Evolutionary conservation across 2,329 filamentous ascomycete species (phyloP), one percentile per base, ranked within the genome.

Genomic region (Aureobasidium pullulans): DNA sequence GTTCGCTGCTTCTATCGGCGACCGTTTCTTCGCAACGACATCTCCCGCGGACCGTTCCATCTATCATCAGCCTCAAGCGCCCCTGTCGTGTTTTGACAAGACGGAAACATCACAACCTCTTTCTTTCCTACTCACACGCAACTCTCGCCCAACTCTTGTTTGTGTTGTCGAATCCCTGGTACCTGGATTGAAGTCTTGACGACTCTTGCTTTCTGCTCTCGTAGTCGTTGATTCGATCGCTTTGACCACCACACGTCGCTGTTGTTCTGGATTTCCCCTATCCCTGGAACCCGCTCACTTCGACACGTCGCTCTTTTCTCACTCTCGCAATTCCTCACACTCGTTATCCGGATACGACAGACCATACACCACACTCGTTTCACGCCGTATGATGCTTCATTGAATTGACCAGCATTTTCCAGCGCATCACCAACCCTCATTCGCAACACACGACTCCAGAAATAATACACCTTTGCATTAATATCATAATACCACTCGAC

Each of bases 281-380:
- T 44, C 31, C 31, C 42, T 44, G 40, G 52, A 56, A 42, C 16
- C n/a, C 36, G 28, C 52, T 36, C 40, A 23, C 40, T n/a, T 10
- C 50, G 50, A 54, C 50, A 46, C 52, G 42, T 57, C 54, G 32
- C 54, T 57, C 54, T 47, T 57, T 57, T 28, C 42, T 36, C 34
- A 57, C 43, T 23, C 7, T 15, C 53, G 13, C 37, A 34, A 8
- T 19, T 43, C 32, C 3, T 31, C n/a, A 57, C 54, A 19, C 23
- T 57, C 54, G 37, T 48, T 57, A 36, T 11, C 10, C n/a, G 39
- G 40, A 32, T 43, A 43, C 50, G 29, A 43, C 50, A 43, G n/a
- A 54, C 50, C 39, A 52, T 11, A 29, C 48, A 11, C 48, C 50
- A 54, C 50, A 16, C 2, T 54, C 50, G 37, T 37, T 56, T 36